These are phyloP conservation scores for Prunus dulcis DNA, from an alignment of 306 rosid species.

Conservation along the genomic window DNA sequence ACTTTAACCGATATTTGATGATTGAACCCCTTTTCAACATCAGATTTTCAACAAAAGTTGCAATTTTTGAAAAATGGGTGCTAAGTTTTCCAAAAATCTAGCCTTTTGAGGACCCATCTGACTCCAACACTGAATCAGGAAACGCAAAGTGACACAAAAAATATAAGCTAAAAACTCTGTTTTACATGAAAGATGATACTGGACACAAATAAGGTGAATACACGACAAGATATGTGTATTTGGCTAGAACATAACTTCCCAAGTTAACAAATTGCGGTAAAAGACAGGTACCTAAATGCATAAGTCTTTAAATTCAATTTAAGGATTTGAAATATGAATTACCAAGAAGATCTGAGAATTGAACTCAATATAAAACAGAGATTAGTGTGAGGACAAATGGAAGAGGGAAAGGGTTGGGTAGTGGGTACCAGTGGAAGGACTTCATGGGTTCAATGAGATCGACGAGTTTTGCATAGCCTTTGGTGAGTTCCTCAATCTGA, in stretches of 20 bases:
- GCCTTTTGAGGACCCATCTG: not conserved
- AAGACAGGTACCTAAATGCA: too few species aligned
- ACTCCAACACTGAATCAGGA: not conserved
- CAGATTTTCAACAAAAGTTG: not conserved
- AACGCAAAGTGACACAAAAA: not conserved
- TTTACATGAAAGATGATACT: not conserved
- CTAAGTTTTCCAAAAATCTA: not conserved
- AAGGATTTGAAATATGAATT: too few species aligned
- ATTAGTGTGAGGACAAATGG: not conserved
- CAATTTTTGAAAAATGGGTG: not conserved
- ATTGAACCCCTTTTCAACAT: not conserved
- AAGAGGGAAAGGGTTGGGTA: not conserved
- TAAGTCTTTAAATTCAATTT: too few species aligned
- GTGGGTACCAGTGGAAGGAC: slow-evolving; percentile 68
- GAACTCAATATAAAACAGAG: not conserved
- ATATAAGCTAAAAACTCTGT: not conserved
- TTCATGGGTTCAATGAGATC: slow-evolving; percentile 64
- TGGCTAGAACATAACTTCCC: not conserved
- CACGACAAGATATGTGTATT: too few species aligned
- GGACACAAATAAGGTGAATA: not conserved
- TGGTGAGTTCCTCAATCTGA: slow-evolving; percentile 51
- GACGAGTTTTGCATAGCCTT: slow-evolving; percentile 70
- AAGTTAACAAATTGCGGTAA: not conserved
- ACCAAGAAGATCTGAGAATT: not conserved
- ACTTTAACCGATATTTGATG: not conserved